Evolutionary conservation across 164 flowering plant species (phyloP).

Genomic region (Annona cherimola): DNA sequence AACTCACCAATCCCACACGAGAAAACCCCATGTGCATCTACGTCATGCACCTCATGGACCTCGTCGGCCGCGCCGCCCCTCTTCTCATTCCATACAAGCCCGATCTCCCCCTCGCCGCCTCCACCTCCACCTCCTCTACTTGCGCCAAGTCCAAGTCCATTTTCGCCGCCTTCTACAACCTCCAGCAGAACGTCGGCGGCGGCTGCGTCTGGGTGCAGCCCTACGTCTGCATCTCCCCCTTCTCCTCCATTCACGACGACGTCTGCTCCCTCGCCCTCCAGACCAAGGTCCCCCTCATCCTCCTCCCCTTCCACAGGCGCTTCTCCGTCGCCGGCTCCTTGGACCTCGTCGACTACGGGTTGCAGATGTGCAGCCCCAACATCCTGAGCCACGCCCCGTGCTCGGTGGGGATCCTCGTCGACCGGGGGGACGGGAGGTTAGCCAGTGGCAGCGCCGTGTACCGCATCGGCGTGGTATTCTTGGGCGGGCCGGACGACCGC

Average conservation of each 20-base stretch:
- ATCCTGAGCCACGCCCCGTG: conserved; percentile 24
- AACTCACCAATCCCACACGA: conserved; percentile 27
- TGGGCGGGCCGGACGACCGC: conserved; percentile 72
- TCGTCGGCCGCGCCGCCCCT: conserved; percentile 28
- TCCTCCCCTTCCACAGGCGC: conserved; percentile 22
- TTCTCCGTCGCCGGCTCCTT: conserved; percentile 9
- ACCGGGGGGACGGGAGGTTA: conserved; percentile 8
- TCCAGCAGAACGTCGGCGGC: neutral
- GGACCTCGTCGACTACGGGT: conserved; percentile 8
- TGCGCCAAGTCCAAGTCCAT: conserved; percentile 17
- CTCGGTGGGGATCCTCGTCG: conserved; percentile 26
- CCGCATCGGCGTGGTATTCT: conserved; percentile 52
- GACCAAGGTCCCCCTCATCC: conserved; percentile 14
- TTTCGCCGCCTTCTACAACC: conserved; percentile 19
- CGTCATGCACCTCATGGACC: conserved; percentile 33
- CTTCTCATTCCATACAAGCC: conserved; percentile 17
- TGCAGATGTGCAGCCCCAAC: conserved; percentile 15
- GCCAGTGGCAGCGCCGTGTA: conserved; percentile 18
- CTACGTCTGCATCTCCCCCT: conserved; percentile 21
- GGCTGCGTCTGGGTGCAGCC: conserved; percentile 12
- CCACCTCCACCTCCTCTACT: conserved; percentile 1
- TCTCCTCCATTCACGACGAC: conserved; percentile 26
- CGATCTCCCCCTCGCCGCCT: neutral
- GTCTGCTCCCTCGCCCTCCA: conserved; percentile 21
- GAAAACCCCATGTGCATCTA: conserved; percentile 26